Base-by-base conservation (phyloP, 179 eudicot species). In the Beta corolliflora region DNA sequence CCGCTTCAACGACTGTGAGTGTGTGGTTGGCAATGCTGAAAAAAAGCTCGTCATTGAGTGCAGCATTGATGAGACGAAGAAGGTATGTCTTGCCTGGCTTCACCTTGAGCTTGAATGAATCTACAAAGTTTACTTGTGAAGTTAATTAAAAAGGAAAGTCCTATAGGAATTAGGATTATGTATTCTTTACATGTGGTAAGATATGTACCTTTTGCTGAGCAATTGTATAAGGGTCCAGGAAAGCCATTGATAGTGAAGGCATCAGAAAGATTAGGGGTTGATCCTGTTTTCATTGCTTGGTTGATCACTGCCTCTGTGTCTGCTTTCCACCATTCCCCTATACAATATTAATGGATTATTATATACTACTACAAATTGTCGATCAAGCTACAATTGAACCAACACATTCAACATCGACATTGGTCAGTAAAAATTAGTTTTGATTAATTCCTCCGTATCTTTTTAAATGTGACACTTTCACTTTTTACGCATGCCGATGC, bases 51-150 rank as follows among this genome's bases (percentile, higher is more conserved):
- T 86, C 79, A 29, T 89, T 90, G 55, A 92, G 84, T 46, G 93
- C 94, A 46, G 93, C 97, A 21, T 91, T 93, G 85, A 93, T 85
- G 16, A 93, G 85, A 14, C 97, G 85, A 0, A 93, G 87, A 79
- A 93, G 68, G 88, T 93, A 93, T 11, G 92, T 90, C 71, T 90
- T 88, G 9, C 94, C 92, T 0, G 61, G 84, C 77, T 89, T 88
- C 13, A 93, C 91, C 6, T 80, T 86, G 36, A 82, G 84, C 48
- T 89, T 80, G 79, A 84, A 90, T 6, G 89, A 86, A 73, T 93
- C 97, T 91, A 83, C 85, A 85, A 89, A 2, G 7, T 1, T 31
- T 54, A 29, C 5, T 23, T 29, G 29, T 25, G 29, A 25, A 25
- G 29, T 25, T 25, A 48, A 48, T 7, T 48, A 48, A 0, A 48